Conservation (phyloP, 176 grass and related monocot genomes). For the Aegilops tauschii region DNA sequence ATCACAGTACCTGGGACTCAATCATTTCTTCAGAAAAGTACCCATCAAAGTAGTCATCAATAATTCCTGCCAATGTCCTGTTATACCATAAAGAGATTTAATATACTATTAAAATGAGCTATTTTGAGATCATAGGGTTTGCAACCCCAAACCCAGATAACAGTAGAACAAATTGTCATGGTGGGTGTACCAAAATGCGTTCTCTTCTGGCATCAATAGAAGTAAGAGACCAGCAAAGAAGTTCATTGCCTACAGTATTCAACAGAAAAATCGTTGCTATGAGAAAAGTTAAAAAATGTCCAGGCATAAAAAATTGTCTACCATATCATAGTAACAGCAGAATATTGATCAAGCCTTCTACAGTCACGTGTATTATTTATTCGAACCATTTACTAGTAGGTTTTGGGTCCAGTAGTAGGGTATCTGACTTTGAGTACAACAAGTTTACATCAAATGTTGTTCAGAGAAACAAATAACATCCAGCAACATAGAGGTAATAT, state of each 20-base stretch:
- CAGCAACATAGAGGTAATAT: conserved; percentile 4
- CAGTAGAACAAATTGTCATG: conserved; percentile 8
- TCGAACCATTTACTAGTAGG: not conserved
- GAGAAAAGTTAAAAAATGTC: conserved; percentile 5
- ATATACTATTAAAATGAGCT: conserved; percentile 25
- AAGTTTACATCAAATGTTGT: not conserved
- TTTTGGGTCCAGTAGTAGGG: conserved; percentile 6
- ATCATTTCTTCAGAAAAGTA: conserved; percentile 99
- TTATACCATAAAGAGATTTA: conserved; percentile 37
- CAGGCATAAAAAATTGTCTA: not conserved
- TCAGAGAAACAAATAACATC: conserved; percentile 16
- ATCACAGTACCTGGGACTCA: conserved; percentile 73
- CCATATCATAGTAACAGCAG: not conserved
- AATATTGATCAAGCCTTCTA: conserved; percentile 15
- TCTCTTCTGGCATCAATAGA: conserved; percentile 97
- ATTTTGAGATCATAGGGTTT: conserved; percentile 7
- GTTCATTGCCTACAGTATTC: conserved; percentile 88
- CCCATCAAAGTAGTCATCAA: conserved; percentile 98
- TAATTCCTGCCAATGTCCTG: conserved; percentile 93
- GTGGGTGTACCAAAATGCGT: conserved; percentile 88
- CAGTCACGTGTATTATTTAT: not conserved
- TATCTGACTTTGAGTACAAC: conserved; percentile 7
- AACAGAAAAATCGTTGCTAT: conserved; percentile 26
- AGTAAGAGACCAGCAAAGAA: conserved; percentile 97
- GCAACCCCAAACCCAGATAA: conserved; percentile 28